Evolutionary conservation across 805 yeast species (phyloP).

Genomic region (Lipomyces sp.): DNA sequence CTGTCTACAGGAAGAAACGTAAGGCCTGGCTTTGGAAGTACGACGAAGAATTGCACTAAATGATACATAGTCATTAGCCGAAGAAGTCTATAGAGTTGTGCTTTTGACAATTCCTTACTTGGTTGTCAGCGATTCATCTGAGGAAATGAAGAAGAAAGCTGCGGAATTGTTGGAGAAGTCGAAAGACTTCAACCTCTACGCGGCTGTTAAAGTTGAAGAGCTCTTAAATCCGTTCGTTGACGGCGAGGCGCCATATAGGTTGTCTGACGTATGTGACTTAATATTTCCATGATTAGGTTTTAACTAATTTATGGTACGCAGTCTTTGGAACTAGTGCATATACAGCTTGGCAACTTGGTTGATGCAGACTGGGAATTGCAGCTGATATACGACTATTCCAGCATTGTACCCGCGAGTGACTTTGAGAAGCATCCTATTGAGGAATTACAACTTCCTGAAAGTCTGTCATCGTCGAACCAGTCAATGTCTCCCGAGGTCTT

Average conservation of each 20-base stretch:
- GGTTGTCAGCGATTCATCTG: conserved; percentile 16
- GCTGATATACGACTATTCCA: conserved; percentile 45
- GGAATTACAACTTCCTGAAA: conserved; percentile 43
- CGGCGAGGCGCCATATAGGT: conserved; percentile 33
- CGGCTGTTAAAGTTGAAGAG: conserved; percentile 14
- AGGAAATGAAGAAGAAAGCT: conserved; percentile 14
- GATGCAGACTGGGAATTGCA: conserved; percentile 36
- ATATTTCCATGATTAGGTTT: background rate
- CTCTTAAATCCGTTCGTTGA: conserved; percentile 33
- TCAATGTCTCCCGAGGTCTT: conserved; percentile 57
- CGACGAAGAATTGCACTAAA: background rate
- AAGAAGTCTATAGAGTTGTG: conserved; percentile 16
- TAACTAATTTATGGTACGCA: background rate
- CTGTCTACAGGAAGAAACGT: conserved; percentile 1
- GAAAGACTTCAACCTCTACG: conserved; percentile 11
- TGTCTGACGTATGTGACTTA: conserved; percentile 22
- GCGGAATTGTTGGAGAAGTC: conserved; percentile 17
- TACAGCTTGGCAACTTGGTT: conserved; percentile 25
- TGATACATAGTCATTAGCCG: conserved; percentile 13
- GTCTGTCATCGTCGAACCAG: background rate
- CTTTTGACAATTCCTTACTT: conserved; percentile 30
- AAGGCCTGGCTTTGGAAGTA: background rate
- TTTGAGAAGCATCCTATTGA: conserved; percentile 14
- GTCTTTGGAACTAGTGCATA: conserved; percentile 20
- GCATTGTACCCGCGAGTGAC: conserved; percentile 36